Evolutionary conservation across 495 filamentous ascomycete species (phyloP).

Genomic region (Neurospora sp.): DNA sequence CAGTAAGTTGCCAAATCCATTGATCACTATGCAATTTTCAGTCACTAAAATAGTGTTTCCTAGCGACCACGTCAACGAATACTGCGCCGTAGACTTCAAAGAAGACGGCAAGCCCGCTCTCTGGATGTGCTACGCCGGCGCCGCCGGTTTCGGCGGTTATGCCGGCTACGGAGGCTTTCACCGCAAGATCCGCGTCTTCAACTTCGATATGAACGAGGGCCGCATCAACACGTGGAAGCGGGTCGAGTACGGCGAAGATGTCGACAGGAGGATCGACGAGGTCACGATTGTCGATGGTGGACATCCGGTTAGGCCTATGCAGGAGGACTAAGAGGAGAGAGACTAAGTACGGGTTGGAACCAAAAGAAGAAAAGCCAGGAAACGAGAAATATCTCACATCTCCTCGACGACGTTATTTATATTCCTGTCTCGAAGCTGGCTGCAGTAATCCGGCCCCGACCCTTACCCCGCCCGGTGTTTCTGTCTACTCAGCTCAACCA

Average conservation of each 20-base stretch:
- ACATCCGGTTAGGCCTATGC: constrained; percentile 38
- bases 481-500: no score
- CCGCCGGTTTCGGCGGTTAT: constrained; percentile 83
- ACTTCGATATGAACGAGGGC: constrained; percentile 82
- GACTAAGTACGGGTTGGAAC: no score
- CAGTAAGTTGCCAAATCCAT: constrained; percentile 52
- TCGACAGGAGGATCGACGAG: constrained; percentile 63
- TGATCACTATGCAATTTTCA: neutral
- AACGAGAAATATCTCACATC: no score
- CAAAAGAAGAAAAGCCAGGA: no score
- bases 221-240: constrained; percentile 87
- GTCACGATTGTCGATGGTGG: constrained; percentile 83
- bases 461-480: no score
- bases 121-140: constrained; percentile 99
- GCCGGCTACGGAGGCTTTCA: constrained; percentile 80
- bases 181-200: constrained; percentile 76
- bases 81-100: constrained; percentile 62
- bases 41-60: constrained; percentile 1
- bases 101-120: constrained; percentile 52
- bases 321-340: neutral
- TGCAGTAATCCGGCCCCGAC: no score
- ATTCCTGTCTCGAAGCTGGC: no score
- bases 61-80: constrained; percentile 93
- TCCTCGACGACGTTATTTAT: no score
- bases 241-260: constrained; percentile 67